Evolutionary conservation across 2,329 filamentous ascomycete genomes (phyloP), one percentile per base, ranked within the genome.

Genomic region (Colletotrichum paranaense): DNA sequence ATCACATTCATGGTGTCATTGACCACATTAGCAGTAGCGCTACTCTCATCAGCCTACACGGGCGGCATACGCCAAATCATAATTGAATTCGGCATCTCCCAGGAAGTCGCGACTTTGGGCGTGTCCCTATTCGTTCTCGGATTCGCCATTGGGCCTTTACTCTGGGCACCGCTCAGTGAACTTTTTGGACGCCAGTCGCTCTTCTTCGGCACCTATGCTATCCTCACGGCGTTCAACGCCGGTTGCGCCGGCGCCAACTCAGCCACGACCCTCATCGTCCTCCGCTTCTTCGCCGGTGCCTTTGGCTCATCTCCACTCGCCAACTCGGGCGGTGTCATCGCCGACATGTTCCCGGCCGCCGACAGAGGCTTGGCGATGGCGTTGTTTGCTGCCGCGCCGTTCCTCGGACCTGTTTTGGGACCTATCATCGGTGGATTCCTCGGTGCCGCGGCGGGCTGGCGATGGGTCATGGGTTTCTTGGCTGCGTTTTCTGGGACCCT

Each of bases 371-470:
- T 86, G 53, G 92, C 91, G 0, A 87, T 91, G 75, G 88, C 89
- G 14, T 78, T 93, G 26, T 94, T 93, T 77, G 89, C 91, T 4
- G 86, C 90, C 16, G 83, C 91, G 11, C 92, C 92, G 0, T 93
- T 93, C 79, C 84, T 94, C 69, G 92, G 92, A 1, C 91, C 92
- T 0, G 88, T 84, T 83, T 62, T 89, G 84, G 78, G 92, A 0
- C 92, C 93, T 0, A 90, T 94, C 59, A 88, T 89, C 8, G 91
- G 91, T 74, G 92, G 92, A 2, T 94, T 94, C 79, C 82, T 93
- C 2, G 90, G 90, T 5, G 86, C 91, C 79, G 84, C 86, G 3
- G 87, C 86, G 16, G 92, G 91, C 12, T 93, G 92, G 93, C 85
- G 91, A 76, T 94, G 92, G 92, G 89, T 94, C 26, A 87, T 91